Percentiles rank a stretch among this genome's conserved stretches.
Evolutionary conservation across 345 rosid genomes (phyloP).

Genomic region (Populus nigra): DNA sequence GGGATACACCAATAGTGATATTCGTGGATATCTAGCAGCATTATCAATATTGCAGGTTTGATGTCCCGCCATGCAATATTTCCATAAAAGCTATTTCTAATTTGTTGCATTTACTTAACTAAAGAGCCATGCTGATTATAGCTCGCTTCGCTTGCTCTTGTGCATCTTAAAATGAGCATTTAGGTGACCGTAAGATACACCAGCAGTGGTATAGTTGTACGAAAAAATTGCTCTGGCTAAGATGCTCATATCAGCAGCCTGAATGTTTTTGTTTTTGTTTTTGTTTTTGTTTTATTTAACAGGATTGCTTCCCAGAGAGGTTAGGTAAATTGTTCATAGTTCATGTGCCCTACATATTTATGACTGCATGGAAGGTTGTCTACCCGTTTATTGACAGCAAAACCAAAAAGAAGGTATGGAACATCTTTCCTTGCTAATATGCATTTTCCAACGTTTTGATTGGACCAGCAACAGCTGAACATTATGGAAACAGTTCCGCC

Average conservation of each 20-base stretch:
- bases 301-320: constrained; percentile 94
- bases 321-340: constrained; percentile 65
- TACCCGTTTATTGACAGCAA: constrained; percentile 79
- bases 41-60: constrained; percentile 76
- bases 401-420: constrained; percentile 75
- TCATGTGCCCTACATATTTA: constrained; percentile 73
- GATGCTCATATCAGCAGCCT: constrained; percentile 5
- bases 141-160: background rate
- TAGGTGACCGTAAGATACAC: background rate
- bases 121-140: background rate
- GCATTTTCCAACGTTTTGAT: background rate
- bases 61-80: constrained; percentile 6
- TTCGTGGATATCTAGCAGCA: constrained; percentile 68
- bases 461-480: background rate
- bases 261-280: background rate
- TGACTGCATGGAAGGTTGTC: constrained; percentile 84
- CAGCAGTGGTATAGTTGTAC: background rate
- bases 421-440: constrained; percentile 5
- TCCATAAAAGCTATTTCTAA: background rate
- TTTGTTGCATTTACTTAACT: too few species aligned
- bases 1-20: constrained; percentile 77
- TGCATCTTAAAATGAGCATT: background rate
- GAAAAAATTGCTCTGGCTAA: background rate
- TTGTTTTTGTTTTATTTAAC: constrained; percentile 11
- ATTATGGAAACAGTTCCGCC: background rate